phyloP scores from a whole-genome alignment of 23 red algal genomes.

The Gracilaria vermiculophylla region DNA sequence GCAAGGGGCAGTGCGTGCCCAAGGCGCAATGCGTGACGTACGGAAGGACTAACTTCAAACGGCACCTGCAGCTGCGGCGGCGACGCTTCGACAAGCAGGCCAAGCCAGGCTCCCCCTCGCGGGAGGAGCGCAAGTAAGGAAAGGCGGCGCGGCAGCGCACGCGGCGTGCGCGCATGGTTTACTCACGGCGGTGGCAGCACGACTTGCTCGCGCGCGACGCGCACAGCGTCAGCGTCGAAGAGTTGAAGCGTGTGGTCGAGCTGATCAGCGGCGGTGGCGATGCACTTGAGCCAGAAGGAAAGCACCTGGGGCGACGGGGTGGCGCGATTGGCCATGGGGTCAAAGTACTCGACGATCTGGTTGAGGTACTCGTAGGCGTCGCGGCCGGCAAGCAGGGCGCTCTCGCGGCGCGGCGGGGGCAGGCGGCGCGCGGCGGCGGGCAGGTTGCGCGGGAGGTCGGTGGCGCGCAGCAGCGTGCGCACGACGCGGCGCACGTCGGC shows the following conservation, averaged over 20 bases:
- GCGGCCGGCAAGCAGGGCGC: neutral
- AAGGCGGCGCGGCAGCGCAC: too few species aligned
- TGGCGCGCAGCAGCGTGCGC: slow-evolving; percentile 21
- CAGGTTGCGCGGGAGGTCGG: neutral
- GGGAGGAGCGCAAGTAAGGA: too few species aligned
- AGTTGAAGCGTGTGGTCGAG: neutral
- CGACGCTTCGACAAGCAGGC: slow-evolving; percentile 8
- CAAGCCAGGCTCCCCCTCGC: too few species aligned
- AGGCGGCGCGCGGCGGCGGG: neutral
- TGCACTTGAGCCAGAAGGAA: slow-evolving; percentile 12
- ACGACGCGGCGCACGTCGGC: slow-evolving; percentile 36
- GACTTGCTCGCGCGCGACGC: neutral
- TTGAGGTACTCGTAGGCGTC: slow-evolving; percentile 57
- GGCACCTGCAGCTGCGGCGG: slow-evolving; percentile 40
- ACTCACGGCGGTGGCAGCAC: neutral
- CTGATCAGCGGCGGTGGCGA: slow-evolving; percentile 12
- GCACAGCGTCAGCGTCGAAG: slow-evolving; percentile 28
- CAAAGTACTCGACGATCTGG: slow-evolving; percentile 48
- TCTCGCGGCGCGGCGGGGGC: neutral
- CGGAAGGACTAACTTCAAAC: slow-evolving; percentile 56
- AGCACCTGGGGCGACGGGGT: neutral
- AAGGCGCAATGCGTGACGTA: slow-evolving; percentile 67
- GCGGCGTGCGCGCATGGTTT: neutral
- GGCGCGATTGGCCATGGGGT: slow-evolving; percentile 16
- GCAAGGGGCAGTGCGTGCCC: slow-evolving; percentile 30